Evolutionary conservation across 768 basidiomycete genomes (phyloP), one percentile per base, ranked within the genome.

Genomic region (Kwoniella newhampshirensis): DNA sequence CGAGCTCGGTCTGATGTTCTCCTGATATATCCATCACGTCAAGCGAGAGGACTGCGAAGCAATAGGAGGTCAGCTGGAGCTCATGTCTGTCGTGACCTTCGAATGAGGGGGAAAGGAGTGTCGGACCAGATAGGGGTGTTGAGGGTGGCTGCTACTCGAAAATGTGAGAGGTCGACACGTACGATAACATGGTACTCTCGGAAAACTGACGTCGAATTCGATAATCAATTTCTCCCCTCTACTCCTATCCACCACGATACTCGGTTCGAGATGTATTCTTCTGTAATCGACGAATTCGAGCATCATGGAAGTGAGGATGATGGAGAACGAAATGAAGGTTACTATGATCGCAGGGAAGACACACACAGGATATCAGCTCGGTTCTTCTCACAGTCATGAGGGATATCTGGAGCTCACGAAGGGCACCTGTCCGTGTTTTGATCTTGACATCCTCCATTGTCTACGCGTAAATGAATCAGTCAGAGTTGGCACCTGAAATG

Each of bases 391-490:
- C 32, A 32, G 13, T 32, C 32, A 32, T 6, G 40, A 43, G n/a
- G 40, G 25, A 5, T 20, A 28, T 15, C 12, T 9, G 21, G 2
- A 25, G 32, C 89, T 77, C 67, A 94, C 92, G 81, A 67, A 92
- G 81, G 64, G 89, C 94, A 66, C 89, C 93, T 43, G 89, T 91
- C 56, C 92, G 85, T 30, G 96, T 98, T 82, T 92, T 92, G 79
- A 99, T 90, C 80, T 98, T 98, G 62, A 99, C 96, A 81, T 99
- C 96, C 74, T 98, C 96, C 77, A 90, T 90, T 35, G 96, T 99
- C 94, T 99, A 68, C 28, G 32, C 32, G 32, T 32, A 32, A 13
- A 32, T 5, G 6, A n/a, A 37, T 54, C 51, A 50, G 32, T 55
- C 18, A 11, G 39, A 6, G 11, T 23, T 41, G n/a, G n/a, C n/a